phyloP scores from a whole-genome alignment of 1,284 basidiomycete genomes.

The Schizopora paradoxa region DNA sequence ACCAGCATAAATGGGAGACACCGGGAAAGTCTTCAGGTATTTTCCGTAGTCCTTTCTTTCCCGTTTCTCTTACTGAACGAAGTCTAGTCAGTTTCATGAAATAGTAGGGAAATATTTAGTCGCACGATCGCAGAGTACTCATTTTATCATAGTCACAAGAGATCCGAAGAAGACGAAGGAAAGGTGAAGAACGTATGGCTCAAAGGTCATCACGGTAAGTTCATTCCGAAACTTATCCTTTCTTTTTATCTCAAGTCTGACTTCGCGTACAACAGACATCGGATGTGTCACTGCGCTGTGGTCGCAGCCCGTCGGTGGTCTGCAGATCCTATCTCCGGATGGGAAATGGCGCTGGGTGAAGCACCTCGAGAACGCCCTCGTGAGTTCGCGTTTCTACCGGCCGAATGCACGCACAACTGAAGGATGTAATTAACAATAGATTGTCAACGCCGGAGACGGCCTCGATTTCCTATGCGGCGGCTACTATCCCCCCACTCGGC shows the following conservation, averaged over 20 bases:
- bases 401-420: no score
- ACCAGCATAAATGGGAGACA: slow-evolving; percentile 44
- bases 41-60: slow-evolving; percentile 21
- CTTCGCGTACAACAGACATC: slow-evolving; percentile 38
- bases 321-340: slow-evolving; percentile 50
- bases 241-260: not conserved
- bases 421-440: no score
- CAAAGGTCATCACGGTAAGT: slow-evolving; percentile 53
- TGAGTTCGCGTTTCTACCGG: slow-evolving; percentile 26
- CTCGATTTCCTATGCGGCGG: slow-evolving; percentile 52
- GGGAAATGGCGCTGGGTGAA: slow-evolving; percentile 54
- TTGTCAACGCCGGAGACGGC: slow-evolving; percentile 55
- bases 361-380: slow-evolving; percentile 56
- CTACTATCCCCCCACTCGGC: slow-evolving; percentile 38
- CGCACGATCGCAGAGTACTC: not conserved
- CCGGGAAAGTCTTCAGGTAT: slow-evolving; percentile 43
- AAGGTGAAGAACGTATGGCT: slow-evolving; percentile 54
- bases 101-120: slow-evolving; percentile 24
- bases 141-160: slow-evolving; percentile 25
- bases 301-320: slow-evolving; percentile 53
- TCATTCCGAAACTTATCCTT: not conserved
- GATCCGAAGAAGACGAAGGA: slow-evolving; percentile 43
- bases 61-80: not conserved
- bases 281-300: slow-evolving; percentile 54
- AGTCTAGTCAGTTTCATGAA: slow-evolving; percentile 34